phyloP scores from a whole-genome alignment of 805 yeast species.

The Debaryomyces tyrocola region DNA sequence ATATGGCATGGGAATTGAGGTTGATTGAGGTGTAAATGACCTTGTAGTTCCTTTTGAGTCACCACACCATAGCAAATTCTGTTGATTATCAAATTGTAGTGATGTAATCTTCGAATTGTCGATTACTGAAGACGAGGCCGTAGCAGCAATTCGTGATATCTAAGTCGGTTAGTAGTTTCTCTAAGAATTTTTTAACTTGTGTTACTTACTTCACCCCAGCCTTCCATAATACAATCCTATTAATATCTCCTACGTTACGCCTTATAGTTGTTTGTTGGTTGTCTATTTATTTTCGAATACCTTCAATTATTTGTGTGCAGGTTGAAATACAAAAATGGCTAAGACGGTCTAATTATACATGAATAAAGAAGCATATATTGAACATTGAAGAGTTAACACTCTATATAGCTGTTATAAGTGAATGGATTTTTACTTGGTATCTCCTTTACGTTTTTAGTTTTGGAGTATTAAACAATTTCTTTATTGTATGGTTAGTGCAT shows the following conservation, averaged over 20 bases:
- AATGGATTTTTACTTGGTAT: no score
- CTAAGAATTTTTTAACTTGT: background rate
- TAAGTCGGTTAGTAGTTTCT: conserved; percentile 11
- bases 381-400: no score
- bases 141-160: conserved; percentile 31
- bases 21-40: conserved; percentile 28
- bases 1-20: conserved; percentile 18
- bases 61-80: conserved; percentile 85
- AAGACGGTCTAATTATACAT: no score
- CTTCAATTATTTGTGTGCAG: background rate
- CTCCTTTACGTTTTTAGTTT: no score
- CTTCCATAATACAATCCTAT: conserved; percentile 37
- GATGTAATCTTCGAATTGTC: conserved; percentile 22
- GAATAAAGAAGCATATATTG: no score
- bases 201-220: conserved; percentile 50
- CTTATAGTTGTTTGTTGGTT: background rate
- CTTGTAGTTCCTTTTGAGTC: conserved; percentile 55
- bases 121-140: conserved; percentile 8
- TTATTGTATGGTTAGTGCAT: no score
- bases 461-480: no score
- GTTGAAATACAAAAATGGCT: background rate
- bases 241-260: background rate
- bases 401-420: no score
- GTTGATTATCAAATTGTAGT: conserved; percentile 60
- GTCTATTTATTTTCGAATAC: background rate